Percentiles rank a stretch among this genome's conserved stretches.
phyloP scores from a whole-genome alignment of 192 early-diverging fungal genomes.

The Coemansia sp. region DNA sequence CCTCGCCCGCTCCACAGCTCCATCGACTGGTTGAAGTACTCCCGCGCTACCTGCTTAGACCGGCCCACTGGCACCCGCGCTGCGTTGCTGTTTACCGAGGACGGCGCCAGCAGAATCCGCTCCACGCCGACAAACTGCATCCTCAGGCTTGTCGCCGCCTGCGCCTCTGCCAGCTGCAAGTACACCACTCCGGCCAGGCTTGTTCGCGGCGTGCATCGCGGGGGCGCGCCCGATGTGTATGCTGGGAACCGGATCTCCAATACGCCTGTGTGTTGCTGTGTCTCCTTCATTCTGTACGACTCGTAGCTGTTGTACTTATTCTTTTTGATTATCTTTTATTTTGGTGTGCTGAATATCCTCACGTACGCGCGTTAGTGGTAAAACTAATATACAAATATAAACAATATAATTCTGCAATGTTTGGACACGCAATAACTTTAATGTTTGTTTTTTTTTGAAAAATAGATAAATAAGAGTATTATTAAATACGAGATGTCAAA shows the following conservation, averaged over 20 bases:
- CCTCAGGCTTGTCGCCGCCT: constrained; percentile 28
- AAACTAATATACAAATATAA: too few relatives aligned
- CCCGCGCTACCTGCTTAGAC: constrained; percentile 28
- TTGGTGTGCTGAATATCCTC: too few relatives aligned
- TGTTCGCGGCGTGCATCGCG: constrained; percentile 46
- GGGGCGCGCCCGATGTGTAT: constrained; percentile 41
- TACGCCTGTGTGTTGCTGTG: constrained; percentile 7
- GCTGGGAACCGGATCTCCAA: constrained; percentile 50
- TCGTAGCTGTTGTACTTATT: too few relatives aligned
- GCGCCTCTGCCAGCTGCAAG: constrained; percentile 17
- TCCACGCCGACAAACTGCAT: constrained; percentile 42
- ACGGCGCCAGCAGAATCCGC: constrained; percentile 36
- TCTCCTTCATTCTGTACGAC: background rate
- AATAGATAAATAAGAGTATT: too few relatives aligned
- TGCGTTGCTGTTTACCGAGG: constrained; percentile 29
- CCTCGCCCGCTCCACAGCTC: constrained; percentile 45
- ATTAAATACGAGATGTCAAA: too few relatives aligned
- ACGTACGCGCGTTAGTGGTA: too few relatives aligned
- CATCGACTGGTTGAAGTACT: constrained; percentile 44
- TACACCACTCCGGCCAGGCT: constrained; percentile 46
- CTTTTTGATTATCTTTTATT: background rate
- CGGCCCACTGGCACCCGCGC: constrained; percentile 17
- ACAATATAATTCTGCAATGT: too few relatives aligned
- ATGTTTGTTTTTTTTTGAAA: too few relatives aligned
- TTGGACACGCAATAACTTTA: too few relatives aligned